A percentile compares a stretch with the other conserved stretches of the same genome.
phyloP scores from a whole-genome alignment of 2,329 filamentous ascomycete genomes.

The Pyricularia sp. region DNA sequence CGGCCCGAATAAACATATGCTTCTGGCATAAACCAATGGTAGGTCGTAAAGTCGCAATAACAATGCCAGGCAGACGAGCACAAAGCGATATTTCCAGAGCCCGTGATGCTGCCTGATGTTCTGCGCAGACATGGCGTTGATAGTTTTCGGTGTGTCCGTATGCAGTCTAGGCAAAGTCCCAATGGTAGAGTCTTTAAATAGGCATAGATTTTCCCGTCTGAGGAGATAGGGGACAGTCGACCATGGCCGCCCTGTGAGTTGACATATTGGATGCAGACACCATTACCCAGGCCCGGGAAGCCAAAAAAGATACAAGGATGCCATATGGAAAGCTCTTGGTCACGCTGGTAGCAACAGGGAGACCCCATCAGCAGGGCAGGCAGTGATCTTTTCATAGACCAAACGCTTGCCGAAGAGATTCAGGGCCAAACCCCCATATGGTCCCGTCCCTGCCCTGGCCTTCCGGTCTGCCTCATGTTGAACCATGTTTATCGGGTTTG shows the following conservation, averaged over 20 bases:
- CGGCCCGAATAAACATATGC: background rate
- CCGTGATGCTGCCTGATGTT: background rate
- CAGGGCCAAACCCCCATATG: background rate
- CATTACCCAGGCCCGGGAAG: background rate
- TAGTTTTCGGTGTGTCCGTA: background rate
- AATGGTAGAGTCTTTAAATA: background rate
- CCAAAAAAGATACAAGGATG: background rate
- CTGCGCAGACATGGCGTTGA: background rate
- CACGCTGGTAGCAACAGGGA: background rate
- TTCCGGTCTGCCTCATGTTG: background rate
- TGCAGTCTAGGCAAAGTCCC: background rate
- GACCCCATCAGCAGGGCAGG: background rate
- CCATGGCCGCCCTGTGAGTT: background rate
- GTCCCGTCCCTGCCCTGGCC: too few relatives aligned
- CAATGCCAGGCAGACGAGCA: background rate
- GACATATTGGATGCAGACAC: background rate
- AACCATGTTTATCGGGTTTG: background rate
- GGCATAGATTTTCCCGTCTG: background rate
- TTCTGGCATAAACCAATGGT: background rate
- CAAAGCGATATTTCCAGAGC: background rate
- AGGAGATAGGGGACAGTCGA: background rate
- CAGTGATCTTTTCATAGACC: background rate
- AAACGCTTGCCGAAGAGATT: background rate
- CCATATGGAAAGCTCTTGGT: background rate
- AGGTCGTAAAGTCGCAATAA: background rate